phyloP scores from a whole-genome alignment of 805 yeast species.

The Hanseniaspora meyeri region DNA sequence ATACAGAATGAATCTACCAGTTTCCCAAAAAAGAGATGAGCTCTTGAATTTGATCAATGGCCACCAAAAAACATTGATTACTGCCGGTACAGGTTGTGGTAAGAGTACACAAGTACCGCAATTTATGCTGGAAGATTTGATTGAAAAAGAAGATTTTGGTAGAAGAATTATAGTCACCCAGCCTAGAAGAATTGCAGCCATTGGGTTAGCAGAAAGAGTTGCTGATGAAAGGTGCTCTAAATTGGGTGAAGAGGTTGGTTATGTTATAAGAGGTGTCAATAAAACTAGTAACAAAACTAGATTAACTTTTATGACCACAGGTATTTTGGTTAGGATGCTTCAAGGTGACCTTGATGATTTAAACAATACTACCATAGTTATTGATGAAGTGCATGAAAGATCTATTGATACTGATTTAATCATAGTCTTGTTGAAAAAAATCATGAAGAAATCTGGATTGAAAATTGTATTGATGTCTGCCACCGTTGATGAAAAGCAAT shows the following conservation, averaged over 20 bases:
- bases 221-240: constrained; percentile 56
- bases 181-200: constrained; percentile 90
- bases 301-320: constrained; percentile 82
- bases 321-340: constrained; percentile 76
- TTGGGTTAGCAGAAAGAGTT: constrained; percentile 87
- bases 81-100: constrained; percentile 98
- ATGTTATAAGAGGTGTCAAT: constrained; percentile 80
- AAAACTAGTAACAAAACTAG: constrained; percentile 50
- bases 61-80: constrained; percentile 60
- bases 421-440: constrained; percentile 57
- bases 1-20: constrained; percentile 56
- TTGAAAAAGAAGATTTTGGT: constrained; percentile 35
- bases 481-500: constrained; percentile 63
- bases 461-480: constrained; percentile 85
- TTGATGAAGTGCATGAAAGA: constrained; percentile 96
- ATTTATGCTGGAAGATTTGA: constrained; percentile 62
- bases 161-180: constrained; percentile 72
- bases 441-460: constrained; percentile 37
- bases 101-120: constrained; percentile 92
- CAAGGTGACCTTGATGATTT: constrained; percentile 41
- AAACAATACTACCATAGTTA: constrained; percentile 50
- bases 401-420: constrained; percentile 83
- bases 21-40: constrained; percentile 56
- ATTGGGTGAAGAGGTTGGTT: constrained; percentile 62
- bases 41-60: constrained; percentile 44